Percentiles rank a stretch among this genome's conserved stretches.
Conservation (phyloP, 1,284 basidiomycete genomes). For the Trametes sp. region DNA sequence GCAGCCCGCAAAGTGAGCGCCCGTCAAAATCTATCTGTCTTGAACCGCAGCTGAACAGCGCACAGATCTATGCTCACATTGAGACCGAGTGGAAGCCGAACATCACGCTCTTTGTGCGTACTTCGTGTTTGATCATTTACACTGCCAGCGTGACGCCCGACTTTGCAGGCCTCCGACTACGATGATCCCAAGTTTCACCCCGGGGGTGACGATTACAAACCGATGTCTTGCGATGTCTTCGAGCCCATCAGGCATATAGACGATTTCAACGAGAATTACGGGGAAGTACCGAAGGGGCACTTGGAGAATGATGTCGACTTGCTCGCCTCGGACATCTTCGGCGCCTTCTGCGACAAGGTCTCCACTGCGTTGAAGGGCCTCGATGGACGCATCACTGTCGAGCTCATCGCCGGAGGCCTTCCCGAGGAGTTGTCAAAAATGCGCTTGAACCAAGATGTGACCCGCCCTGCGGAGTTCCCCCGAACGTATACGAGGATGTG, state of each 20-base stretch:
- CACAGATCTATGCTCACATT: slow-evolving; percentile 3
- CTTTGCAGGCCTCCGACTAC: slow-evolving; percentile 8
- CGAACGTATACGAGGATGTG: slow-evolving; percentile 29
- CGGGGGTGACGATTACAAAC: slow-evolving; percentile 4
- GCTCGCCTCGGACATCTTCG: slow-evolving; percentile 8
- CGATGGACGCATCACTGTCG: slow-evolving; percentile 33
- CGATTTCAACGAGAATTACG: slow-evolving; percentile 5
- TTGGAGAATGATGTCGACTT: neutral
- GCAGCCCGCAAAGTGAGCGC: neutral
- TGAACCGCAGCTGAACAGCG: neutral
- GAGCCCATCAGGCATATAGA: neutral
- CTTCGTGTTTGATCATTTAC: neutral
- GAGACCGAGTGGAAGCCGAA: slow-evolving; percentile 22
- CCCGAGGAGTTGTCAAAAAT: slow-evolving; percentile 28
- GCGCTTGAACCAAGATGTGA: slow-evolving; percentile 6
- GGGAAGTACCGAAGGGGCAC: neutral
- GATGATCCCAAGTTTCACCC: slow-evolving; percentile 4
- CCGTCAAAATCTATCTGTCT: neutral
- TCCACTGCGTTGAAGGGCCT: slow-evolving; percentile 14
- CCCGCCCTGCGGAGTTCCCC: slow-evolving; percentile 24
- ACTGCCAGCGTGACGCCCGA: neutral
- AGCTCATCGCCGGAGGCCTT: slow-evolving; percentile 25
- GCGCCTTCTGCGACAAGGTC: slow-evolving; percentile 15
- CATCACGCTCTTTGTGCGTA: slow-evolving; percentile 19
- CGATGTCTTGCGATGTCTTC: slow-evolving; percentile 9